Conservation (phyloP, 192 early-diverging fungal species). For the Entophlyctis helioformis region DNA sequence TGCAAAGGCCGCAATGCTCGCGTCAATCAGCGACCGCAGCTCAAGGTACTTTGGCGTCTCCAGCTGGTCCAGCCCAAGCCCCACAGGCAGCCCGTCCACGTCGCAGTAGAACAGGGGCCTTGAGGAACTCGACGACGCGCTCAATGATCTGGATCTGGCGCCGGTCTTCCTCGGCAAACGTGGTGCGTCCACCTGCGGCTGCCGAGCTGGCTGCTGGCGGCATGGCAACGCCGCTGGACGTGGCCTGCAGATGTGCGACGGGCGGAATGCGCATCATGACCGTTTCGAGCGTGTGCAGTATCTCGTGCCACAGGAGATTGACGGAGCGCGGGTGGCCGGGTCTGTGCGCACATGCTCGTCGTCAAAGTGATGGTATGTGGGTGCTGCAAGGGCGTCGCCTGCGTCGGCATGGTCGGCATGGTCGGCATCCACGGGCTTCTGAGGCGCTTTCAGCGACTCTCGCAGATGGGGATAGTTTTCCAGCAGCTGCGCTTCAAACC, state of each 20-base stretch:
- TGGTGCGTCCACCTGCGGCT: no score
- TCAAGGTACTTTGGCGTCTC: slow-evolving; percentile 8
- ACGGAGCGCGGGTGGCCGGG: no score
- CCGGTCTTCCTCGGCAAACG: slow-evolving; percentile 5
- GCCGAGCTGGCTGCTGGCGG: background rate
- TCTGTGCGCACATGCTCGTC: no score
- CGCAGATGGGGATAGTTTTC: slow-evolving; percentile 3
- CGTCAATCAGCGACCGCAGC: no score
- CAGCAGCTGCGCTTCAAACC: slow-evolving; percentile 12
- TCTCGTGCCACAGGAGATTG: slow-evolving; percentile 7
- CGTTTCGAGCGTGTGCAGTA: slow-evolving; percentile 1
- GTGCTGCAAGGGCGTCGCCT: background rate
- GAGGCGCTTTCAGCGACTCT: background rate
- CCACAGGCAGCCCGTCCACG: slow-evolving; percentile 8
- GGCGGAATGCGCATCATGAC: background rate
- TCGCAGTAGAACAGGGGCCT: slow-evolving; percentile 22
- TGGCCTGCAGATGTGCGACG: background rate
- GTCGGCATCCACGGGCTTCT: background rate
- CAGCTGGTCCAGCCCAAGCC: slow-evolving; percentile 11
- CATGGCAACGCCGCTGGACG: background rate
- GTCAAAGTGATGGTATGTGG: no score
- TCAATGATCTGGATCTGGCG: slow-evolving; percentile 3
- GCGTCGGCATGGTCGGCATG: background rate
- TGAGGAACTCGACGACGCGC: slow-evolving; percentile 15
- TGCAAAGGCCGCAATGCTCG: no score